Conservation (phyloP, 2,329 filamentous ascomycete genomes). For the Peltaster fructicola region DNA sequence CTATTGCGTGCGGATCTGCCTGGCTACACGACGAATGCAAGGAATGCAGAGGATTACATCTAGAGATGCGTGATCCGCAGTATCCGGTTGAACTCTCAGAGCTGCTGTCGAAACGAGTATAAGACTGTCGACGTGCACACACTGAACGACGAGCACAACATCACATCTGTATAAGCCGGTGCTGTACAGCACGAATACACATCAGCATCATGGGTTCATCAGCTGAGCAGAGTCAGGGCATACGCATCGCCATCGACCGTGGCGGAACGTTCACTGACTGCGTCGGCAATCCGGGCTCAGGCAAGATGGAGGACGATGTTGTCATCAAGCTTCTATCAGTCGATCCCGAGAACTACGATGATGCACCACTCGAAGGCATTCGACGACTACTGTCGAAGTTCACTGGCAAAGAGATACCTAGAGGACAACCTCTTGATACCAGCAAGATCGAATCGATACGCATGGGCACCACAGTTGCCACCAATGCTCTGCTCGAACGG, state of each 20-base stretch:
- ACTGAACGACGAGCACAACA: too few relatives aligned
- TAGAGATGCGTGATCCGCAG: too few relatives aligned
- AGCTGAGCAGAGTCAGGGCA: too few relatives aligned
- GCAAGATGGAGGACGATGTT: constrained; percentile 52
- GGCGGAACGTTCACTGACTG: constrained; percentile 90
- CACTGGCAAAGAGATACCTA: constrained; percentile 54
- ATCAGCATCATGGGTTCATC: too few relatives aligned
- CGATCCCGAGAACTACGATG: constrained; percentile 76
- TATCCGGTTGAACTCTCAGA: too few relatives aligned
- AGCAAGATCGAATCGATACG: constrained; percentile 74
- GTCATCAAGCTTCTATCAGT: constrained; percentile 80
- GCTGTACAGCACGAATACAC: too few relatives aligned
- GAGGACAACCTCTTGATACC: constrained; percentile 66
- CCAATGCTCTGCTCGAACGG: constrained; percentile 74
- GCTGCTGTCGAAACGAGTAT: too few relatives aligned
- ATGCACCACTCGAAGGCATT: constrained; percentile 83
- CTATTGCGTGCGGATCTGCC: too few relatives aligned
- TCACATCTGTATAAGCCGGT: too few relatives aligned
- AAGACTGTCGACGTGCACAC: too few relatives aligned
- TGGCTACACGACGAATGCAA: too few relatives aligned
- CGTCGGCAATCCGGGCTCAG: constrained; percentile 60
- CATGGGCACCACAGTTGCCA: constrained; percentile 92
- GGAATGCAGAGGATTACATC: too few relatives aligned
- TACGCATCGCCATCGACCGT: constrained; percentile 60
- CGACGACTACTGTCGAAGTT: constrained; percentile 70